phyloP scores from a whole-genome alignment of 2,329 filamentous ascomycete genomes.

The Lasiodiplodia gonubiensis region DNA sequence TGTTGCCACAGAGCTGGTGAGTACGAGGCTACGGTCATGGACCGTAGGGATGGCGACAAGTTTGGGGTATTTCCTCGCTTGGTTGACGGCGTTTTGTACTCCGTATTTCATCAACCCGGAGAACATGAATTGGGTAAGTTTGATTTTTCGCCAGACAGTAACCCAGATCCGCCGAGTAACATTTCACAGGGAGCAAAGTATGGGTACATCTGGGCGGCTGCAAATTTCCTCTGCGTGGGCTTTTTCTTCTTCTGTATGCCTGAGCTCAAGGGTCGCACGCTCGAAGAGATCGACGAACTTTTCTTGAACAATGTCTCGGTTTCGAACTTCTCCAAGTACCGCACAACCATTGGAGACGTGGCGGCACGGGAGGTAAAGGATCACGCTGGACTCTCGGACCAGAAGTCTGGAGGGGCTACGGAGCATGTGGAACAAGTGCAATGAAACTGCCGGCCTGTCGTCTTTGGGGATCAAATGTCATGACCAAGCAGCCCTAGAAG shows the following conservation, averaged over 20 bases:
- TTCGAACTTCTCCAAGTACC: neutral
- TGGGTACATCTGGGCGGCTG: conserved; percentile 32
- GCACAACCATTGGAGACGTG: conserved; percentile 2
- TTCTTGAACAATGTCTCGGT: conserved; percentile 33
- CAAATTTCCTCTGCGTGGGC: conserved; percentile 38
- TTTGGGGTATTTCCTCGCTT: conserved; percentile 45
- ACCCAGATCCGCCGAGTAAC: neutral
- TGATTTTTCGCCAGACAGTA: neutral
- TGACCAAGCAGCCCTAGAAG: neutral
- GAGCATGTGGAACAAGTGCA: conserved; percentile 9
- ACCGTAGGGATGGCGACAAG: conserved; percentile 43
- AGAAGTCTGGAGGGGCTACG: neutral
- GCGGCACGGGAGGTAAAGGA: conserved; percentile 1
- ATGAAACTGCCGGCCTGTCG: neutral
- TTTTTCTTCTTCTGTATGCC: conserved; percentile 66
- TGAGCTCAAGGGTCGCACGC: conserved; percentile 45
- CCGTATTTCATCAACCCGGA: conserved; percentile 50
- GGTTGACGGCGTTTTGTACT: conserved; percentile 45
- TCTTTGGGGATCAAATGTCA: too few relatives aligned
- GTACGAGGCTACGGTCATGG: conserved; percentile 44
- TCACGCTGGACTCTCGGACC: neutral
- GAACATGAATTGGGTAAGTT: conserved; percentile 43
- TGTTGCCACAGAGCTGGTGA: conserved; percentile 40
- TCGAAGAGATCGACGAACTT: conserved; percentile 41
- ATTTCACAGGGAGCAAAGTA: conserved; percentile 4